Conservation (phyloP, 2,329 filamentous ascomycete species). For the Fusarium bactridioides region DNA sequence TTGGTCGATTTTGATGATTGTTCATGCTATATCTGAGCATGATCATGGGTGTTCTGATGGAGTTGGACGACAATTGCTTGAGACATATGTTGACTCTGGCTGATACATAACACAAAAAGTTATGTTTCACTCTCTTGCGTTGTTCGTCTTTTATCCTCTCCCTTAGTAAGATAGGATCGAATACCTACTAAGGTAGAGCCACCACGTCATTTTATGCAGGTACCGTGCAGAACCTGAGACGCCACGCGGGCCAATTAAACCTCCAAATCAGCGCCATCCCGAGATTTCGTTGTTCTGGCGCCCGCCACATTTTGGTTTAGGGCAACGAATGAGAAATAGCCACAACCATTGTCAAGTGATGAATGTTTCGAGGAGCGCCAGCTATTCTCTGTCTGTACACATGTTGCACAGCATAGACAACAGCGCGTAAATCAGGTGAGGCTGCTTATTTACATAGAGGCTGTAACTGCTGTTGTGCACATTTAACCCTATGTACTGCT, state of each 20-base stretch:
- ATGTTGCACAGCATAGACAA: not conserved
- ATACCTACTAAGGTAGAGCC: slow-evolving; percentile 15
- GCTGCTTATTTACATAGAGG: not conserved
- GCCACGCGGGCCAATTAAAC: slow-evolving; percentile 44
- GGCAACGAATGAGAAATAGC: slow-evolving; percentile 7
- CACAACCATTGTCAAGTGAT: not conserved
- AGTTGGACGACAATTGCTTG: not conserved
- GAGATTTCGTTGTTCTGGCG: slow-evolving; percentile 21
- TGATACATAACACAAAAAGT: slow-evolving; percentile 1
- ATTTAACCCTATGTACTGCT: slow-evolving; percentile 7
- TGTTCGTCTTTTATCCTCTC: not conserved
- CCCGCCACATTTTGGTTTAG: slow-evolving; percentile 29
- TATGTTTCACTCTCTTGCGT: slow-evolving; percentile 8
- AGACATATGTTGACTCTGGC: not conserved
- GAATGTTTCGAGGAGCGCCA: not conserved
- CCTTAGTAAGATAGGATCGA: not conserved
- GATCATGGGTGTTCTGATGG: slow-evolving; percentile 1
- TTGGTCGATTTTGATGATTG: slow-evolving; percentile 5
- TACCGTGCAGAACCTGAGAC: slow-evolving; percentile 46
- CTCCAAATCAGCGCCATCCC: slow-evolving; percentile 16
- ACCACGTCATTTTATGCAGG: slow-evolving; percentile 41
- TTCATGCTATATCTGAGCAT: slow-evolving; percentile 9
- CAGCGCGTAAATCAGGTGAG: slow-evolving; percentile 8
- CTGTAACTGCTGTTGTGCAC: not conserved
- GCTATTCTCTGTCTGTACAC: not conserved